phyloP scores from a whole-genome alignment of 75 land plant genomes.

The Pinus albicaulis region DNA sequence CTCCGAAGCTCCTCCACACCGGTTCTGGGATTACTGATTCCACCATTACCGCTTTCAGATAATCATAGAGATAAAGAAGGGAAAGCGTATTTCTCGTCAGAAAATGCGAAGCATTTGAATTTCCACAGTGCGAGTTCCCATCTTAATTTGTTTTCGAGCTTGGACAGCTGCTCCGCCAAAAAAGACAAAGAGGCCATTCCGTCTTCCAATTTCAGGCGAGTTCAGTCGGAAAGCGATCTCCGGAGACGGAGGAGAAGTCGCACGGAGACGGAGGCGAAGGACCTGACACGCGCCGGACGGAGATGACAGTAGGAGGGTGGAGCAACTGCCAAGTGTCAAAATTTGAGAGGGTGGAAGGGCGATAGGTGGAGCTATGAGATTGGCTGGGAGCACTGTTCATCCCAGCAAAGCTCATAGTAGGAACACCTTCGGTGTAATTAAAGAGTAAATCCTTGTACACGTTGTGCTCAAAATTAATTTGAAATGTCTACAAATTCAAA shows the following conservation, averaged over 20 bases:
- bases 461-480: too few relatives aligned
- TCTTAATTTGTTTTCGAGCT: conserved; percentile 5
- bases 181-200: background rate
- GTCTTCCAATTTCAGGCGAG: conserved; percentile 14
- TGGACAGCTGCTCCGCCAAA: conserved; percentile 5
- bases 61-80: background rate
- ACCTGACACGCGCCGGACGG: too few relatives aligned
- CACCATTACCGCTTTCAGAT: background rate
- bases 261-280: too few relatives aligned
- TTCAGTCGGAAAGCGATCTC: conserved; percentile 39
- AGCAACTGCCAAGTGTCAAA: too few relatives aligned
- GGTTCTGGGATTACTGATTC: conserved; percentile 29
- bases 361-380: too few relatives aligned
- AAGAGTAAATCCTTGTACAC: too few relatives aligned
- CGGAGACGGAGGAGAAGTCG: conserved; percentile 3
- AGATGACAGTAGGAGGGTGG: too few relatives aligned
- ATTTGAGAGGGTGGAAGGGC: too few relatives aligned
- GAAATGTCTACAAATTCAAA: too few relatives aligned
- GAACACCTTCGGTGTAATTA: too few relatives aligned
- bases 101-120: conserved; percentile 10
- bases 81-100: conserved; percentile 1
- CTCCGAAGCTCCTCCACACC: conserved; percentile 55
- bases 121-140: conserved; percentile 9
- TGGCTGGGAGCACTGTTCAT: too few relatives aligned
- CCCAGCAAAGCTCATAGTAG: too few relatives aligned